phyloP scores from a whole-genome alignment of 23 red algal species.

The Gracilaria caudata region DNA sequence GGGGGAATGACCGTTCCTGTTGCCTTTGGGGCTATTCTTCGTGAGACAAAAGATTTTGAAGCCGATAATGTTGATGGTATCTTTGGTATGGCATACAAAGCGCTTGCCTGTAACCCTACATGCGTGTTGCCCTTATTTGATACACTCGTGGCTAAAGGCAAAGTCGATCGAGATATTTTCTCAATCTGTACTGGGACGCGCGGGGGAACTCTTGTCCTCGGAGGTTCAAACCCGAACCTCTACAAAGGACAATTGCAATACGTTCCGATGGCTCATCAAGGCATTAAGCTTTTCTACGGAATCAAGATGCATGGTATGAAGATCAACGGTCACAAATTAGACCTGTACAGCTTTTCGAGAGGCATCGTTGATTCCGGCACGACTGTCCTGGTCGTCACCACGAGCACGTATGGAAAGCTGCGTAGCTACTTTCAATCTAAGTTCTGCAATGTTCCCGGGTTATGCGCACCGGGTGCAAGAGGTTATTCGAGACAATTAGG shows the following conservation, averaged over 20 bases:
- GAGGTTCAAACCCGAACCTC: slow-evolving; percentile 68
- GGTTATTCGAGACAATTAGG: background rate
- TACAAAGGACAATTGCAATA: slow-evolving; percentile 63
- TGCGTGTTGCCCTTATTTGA: slow-evolving; percentile 91
- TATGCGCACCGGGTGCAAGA: background rate
- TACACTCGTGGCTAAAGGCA: slow-evolving; percentile 66
- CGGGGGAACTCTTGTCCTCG: slow-evolving; percentile 75
- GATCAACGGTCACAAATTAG: slow-evolving; percentile 20
- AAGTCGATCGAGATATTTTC: slow-evolving; percentile 73
- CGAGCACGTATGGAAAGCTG: slow-evolving; percentile 38
- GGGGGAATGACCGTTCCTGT: slow-evolving; percentile 39
- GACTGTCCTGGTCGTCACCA: slow-evolving; percentile 79
- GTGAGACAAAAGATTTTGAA: slow-evolving; percentile 81
- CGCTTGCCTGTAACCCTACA: slow-evolving; percentile 91
- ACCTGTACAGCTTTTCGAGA: slow-evolving; percentile 29
- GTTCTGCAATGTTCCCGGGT: slow-evolving; percentile 80
- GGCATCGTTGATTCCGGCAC: slow-evolving; percentile 96
- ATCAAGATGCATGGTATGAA: slow-evolving; percentile 56
- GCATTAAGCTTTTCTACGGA: slow-evolving; percentile 72
- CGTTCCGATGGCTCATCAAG: slow-evolving; percentile 63
- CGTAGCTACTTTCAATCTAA: slow-evolving; percentile 76
- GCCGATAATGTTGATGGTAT: slow-evolving; percentile 84
- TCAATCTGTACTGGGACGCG: slow-evolving; percentile 54
- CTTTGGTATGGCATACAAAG: slow-evolving; percentile 82
- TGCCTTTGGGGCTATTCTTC: slow-evolving; percentile 81